Base-by-base conservation (phyloP, 805 yeast species). In the Teunomyces cretensis region DNA sequence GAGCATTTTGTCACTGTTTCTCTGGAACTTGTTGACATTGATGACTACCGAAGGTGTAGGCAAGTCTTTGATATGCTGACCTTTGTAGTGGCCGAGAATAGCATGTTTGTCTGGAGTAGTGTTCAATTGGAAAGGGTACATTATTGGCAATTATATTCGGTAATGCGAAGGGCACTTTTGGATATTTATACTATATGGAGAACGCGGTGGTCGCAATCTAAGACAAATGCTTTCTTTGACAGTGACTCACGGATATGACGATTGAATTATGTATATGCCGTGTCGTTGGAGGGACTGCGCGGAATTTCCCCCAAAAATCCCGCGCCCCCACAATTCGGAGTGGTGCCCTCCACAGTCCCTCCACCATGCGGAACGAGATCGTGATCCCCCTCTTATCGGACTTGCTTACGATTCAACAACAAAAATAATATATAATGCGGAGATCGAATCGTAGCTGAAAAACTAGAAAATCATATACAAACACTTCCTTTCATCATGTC, bases 41-140 rank as follows among this genome's bases (percentile, higher is more conserved):
- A 84, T 73, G 4, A 81, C 50, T 44, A 81, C 72, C 0, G 83
- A 68, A 4, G 90, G 89, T 0, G 88, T 82, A 12, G 84, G 83
- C 13, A 84, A 60, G 17, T 74, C 78, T 0, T 61, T 43, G 33
- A 80, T 54, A 0, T 58, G 40, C 51, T 67, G 67, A 2, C 87
- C 87, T 27, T 62, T 60, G 60, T 51, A 68, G 17, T 42, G 45
- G 1, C 43, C 26, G 14, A 60, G 45, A 6, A 67, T 36, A 3
- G 44, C 49, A 1, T 46, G 30, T 43, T 66, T 66, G 45, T 59
- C 56, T 1, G 69, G 56, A 1, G 30, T 19, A 4, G 53, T 27
- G 30, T 48, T 50, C 41, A 55, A 54, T 11, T 37, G 27, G 8
- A 49, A 44, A 2, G 56, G 45, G 16, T 33, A 47, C 38, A 35